phyloP scores from a whole-genome alignment of 1,284 basidiomycete species.

The Ustilago sp. region DNA sequence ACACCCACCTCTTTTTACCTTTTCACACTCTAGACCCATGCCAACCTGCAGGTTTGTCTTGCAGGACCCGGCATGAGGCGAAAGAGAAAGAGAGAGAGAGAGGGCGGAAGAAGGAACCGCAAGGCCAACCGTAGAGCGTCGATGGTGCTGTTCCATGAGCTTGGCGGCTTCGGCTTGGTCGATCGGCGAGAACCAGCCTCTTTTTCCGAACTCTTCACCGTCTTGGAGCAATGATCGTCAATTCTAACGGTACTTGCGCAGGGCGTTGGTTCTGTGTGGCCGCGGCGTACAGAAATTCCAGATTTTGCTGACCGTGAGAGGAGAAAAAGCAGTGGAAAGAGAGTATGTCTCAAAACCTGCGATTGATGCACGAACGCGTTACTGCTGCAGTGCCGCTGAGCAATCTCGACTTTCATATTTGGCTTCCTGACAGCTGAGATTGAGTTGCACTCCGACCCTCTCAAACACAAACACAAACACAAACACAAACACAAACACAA shows the following conservation, averaged over 20 bases:
- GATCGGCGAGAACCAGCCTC: background rate
- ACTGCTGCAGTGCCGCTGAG: background rate
- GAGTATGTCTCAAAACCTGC: constrained; percentile 18
- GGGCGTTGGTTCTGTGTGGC: background rate
- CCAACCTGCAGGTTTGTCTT: background rate
- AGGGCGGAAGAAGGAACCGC: background rate
- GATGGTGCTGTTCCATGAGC: background rate
- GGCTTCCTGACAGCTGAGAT: background rate
- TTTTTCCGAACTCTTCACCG: background rate
- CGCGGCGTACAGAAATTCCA: background rate
- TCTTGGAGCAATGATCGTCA: background rate
- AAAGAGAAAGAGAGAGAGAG: too few relatives aligned
- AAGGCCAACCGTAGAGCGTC: background rate
- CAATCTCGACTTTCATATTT: background rate
- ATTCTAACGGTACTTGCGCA: constrained; percentile 10
- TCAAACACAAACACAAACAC: background rate
- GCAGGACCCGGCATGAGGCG: background rate
- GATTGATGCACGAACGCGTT: constrained; percentile 2
- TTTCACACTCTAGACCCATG: background rate
- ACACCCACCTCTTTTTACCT: background rate
- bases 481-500: background rate
- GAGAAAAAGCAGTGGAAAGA: background rate
- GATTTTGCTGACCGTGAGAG: background rate
- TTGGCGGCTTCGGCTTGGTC: background rate
- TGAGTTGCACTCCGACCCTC: background rate